Base-by-base conservation (phyloP, 805 yeast species). In the Hanseniaspora mollemarum region DNA sequence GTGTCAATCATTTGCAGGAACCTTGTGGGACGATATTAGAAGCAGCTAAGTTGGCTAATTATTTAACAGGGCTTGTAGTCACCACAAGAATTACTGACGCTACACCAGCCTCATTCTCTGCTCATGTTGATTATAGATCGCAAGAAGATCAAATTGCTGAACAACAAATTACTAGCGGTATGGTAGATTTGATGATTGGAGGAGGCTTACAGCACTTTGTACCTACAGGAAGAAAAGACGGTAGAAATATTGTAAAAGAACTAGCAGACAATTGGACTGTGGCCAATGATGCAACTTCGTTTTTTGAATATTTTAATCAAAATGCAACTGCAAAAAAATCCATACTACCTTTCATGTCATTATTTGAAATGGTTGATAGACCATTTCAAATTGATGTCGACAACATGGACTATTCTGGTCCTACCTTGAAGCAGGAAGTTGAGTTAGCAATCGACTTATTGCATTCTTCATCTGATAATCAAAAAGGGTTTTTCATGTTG, bases 41-140 rank as follows among this genome's bases (percentile, higher is more conserved):
- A 66, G 94, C 94, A 1, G 80, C 90, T 59, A 87, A 88, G 61
- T 68, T 81, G 51, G 71, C 76, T 53, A 95, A 95, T 0, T 86
- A 80, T 65, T 64, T 71, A 58, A 88, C 96, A 0, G 97, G 96
- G 0, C 69, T 88, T 45, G 96, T 88, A 24, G 96, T 87, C 26
- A 88, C 95, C 25, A 87, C 96, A 0, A 75, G 94, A 55, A 76
- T 88, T 56, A 86, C 96, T 8, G 96, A 88, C 62, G 96, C 96
- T 15, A 88, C 96, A 0, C 96, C 96, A 0, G 96, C 95, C 12
- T 79, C 88, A 0, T 88, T 87, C 63, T 78, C 86, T 37, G 59
- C 94, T 2, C 97, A 88, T 63, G 92, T 74, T 13, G 80, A 80
- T 56, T 74, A 70, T 61, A 74, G 97, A 61, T 73, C 68, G 57